phyloP scores from a whole-genome alignment of 306 rosid genomes.

The Gynostemma pentaphyllum region DNA sequence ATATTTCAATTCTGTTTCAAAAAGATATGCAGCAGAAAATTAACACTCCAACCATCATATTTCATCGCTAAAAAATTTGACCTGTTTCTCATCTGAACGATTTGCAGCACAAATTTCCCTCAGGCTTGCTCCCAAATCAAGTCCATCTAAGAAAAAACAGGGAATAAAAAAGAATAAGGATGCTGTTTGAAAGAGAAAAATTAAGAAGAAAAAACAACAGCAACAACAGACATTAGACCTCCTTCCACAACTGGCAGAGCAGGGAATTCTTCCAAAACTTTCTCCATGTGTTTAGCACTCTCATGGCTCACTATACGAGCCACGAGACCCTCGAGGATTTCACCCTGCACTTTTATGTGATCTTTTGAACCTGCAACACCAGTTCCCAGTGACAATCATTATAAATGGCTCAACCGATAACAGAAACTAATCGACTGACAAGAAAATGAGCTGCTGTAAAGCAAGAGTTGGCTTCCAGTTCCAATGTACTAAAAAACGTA shows the following conservation, averaged over 20 bases:
- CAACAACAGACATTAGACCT: constrained; percentile 23
- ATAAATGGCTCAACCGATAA: constrained; percentile 9
- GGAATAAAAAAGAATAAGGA: not conserved
- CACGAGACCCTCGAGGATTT: constrained; percentile 96
- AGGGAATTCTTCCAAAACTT: constrained; percentile 56
- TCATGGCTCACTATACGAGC: constrained; percentile 88
- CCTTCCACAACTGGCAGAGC: constrained; percentile 55
- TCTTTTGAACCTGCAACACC: constrained; percentile 72
- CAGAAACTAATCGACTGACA: not conserved
- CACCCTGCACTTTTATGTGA: constrained; percentile 81
- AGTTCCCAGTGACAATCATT: not conserved
- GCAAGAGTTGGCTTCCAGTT: not conserved
- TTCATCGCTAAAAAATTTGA: constrained; percentile 16
- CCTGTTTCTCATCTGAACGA: constrained; percentile 89
- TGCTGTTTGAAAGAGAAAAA: not conserved
- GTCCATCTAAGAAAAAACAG: constrained; percentile 44
- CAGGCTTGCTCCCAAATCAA: constrained; percentile 66
- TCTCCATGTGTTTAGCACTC: constrained; percentile 64
- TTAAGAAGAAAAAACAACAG: not conserved
- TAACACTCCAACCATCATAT: not conserved
- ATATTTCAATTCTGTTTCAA: not conserved
- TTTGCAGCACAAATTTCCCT: constrained; percentile 87
- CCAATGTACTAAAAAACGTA: not conserved
- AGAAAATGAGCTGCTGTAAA: not conserved
- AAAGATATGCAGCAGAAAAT: not conserved